Evolutionary conservation across 2,329 filamentous ascomycete species (phyloP).

Genomic region (Herpotrichia juniperi): DNA sequence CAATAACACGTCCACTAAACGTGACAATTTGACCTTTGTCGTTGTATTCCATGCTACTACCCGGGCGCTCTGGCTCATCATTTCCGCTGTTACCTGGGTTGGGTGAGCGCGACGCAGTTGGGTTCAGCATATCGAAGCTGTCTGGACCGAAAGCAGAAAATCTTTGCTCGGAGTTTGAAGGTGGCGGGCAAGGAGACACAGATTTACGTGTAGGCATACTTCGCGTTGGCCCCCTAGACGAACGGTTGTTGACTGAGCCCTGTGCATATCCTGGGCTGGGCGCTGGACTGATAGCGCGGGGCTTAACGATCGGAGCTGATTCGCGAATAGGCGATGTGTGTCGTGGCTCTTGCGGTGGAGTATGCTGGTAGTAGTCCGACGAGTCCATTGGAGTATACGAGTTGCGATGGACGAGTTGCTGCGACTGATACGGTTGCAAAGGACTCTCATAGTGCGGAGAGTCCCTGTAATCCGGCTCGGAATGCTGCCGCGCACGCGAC

Average conservation of each 20-base stretch:
- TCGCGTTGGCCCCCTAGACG: slow-evolving; percentile 49
- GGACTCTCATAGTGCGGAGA: slow-evolving; percentile 40
- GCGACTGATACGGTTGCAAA: slow-evolving; percentile 31
- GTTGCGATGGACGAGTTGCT: slow-evolving; percentile 36
- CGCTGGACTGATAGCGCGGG: slow-evolving; percentile 52
- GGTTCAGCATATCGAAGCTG: slow-evolving; percentile 76
- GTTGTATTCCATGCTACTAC: slow-evolving; percentile 52
- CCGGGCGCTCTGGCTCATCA: slow-evolving; percentile 32
- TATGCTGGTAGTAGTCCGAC: slow-evolving; percentile 55
- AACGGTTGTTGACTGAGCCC: slow-evolving; percentile 39
- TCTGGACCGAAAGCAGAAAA: slow-evolving; percentile 77
- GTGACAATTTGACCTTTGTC: slow-evolving; percentile 74
- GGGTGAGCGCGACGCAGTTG: slow-evolving; percentile 45
- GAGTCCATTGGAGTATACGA: slow-evolving; percentile 26
- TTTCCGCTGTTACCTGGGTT: slow-evolving; percentile 4
- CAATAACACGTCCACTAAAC: slow-evolving; percentile 76
- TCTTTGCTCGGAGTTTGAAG: slow-evolving; percentile 56
- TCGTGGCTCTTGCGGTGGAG: slow-evolving; percentile 42
- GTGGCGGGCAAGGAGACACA: slow-evolving; percentile 70
- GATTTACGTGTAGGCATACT: slow-evolving; percentile 69
- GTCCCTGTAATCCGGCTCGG: slow-evolving; percentile 40
- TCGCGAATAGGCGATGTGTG: slow-evolving; percentile 44
- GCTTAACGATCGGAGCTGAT: slow-evolving; percentile 50
- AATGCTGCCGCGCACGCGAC: slow-evolving; percentile 37
- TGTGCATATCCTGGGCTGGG: slow-evolving; percentile 32